Evolutionary conservation across 2,329 filamentous ascomycete genomes (phyloP).

Genomic region (Aspergillus tanneri): DNA sequence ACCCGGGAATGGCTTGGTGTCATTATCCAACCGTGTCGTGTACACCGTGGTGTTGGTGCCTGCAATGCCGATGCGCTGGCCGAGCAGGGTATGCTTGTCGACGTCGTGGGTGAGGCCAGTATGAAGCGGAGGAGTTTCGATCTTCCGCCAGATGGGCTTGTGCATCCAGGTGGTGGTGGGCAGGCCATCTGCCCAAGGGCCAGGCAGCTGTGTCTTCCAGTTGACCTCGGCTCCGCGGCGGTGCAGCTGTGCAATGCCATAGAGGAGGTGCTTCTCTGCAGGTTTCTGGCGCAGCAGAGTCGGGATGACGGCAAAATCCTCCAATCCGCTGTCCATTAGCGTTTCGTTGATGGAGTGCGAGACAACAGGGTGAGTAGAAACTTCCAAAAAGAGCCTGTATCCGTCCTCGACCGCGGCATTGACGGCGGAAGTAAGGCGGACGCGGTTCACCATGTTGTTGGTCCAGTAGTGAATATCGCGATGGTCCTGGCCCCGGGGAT

Average conservation of each 20-base stretch:
- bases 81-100: constrained; percentile 38
- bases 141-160: constrained; percentile 7
- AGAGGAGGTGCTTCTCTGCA: constrained; percentile 27
- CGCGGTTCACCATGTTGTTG: constrained; percentile 37
- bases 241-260: constrained; percentile 31
- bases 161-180: constrained; percentile 28
- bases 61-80: constrained; percentile 29
- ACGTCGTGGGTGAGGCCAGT: constrained; percentile 36
- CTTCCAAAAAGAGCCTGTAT: constrained; percentile 42
- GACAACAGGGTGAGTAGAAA: constrained; percentile 45
- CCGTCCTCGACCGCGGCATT: constrained; percentile 40
- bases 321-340: constrained; percentile 30
- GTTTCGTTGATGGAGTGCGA: constrained; percentile 46
- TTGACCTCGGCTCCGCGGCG: constrained; percentile 33
- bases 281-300: constrained; percentile 33
- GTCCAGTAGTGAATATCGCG: constrained; percentile 34
- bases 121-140: constrained; percentile 5
- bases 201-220: constrained; percentile 22
- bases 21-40: constrained; percentile 38
- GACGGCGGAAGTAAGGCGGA: constrained; percentile 39
- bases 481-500: constrained; percentile 7
- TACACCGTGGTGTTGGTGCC: constrained; percentile 33
- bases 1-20: constrained; percentile 44
- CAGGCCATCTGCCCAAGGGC: constrained; percentile 27
- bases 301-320: constrained; percentile 33